Evolutionary conservation across 31 red algal species (phyloP), one percentile per base, ranked within the genome.

Genomic region (Asparagopsis taxiformis): DNA sequence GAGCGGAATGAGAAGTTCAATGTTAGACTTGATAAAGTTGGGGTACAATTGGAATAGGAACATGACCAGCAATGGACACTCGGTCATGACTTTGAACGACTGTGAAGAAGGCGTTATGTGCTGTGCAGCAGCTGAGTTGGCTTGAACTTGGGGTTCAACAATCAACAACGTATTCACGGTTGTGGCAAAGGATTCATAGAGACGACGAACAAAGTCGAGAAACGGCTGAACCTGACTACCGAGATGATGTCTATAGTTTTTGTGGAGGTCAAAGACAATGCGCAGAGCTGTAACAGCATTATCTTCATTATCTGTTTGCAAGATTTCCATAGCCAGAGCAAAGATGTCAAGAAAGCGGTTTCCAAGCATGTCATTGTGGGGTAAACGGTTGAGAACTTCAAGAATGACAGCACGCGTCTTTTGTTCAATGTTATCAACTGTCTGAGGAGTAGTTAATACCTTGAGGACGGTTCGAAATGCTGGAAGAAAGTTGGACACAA

Each of bases 261-360:
- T 99, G 85, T 99, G 86, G 11, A 94, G 52, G 61, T 94, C 91
- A 51, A 95, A 95, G 4, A 99, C 80, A 37, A 99, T 94, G 31
- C 61, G 85, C 54, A 99, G 80, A 20, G 86, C 85, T 34, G 82
- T 82, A 32, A 72, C 53, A 22, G 88, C 94, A 59, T 92, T 97
- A 20, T 89, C 84, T 63, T 97, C 94, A 55, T 92, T 91, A 37
- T 97, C 94, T 19, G 36, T 85, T 60, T 55, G 59, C 38, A 95
- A 54, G 31, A 84, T 57, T 25, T 77, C 62, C 65, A 95, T 88
- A 20, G 92, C 92, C 9, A 95, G 46, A 31, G 66, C 15, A 39
- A 90, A 72, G 34, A 97, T 44, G 16, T 76, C 72, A 29, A 57
- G 41, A 38, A 92, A 64, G 24, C 73, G 72, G 21, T 64, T 49